These are phyloP conservation scores for Colletotrichum plurivorum DNA, from an alignment of 2,329 filamentous ascomycete species.

Conservation along the genomic window DNA sequence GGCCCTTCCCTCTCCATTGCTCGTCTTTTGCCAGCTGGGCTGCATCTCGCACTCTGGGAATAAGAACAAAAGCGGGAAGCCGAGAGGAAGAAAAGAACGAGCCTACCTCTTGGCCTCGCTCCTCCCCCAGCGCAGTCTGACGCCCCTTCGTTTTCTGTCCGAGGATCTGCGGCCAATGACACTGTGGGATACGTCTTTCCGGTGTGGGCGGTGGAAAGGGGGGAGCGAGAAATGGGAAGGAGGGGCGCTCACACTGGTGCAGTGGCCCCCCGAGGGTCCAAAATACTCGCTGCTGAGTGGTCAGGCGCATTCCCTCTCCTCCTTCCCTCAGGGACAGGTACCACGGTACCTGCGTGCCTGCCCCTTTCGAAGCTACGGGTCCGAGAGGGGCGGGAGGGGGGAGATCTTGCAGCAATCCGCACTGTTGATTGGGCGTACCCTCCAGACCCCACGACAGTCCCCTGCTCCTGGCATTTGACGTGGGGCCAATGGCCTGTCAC, in stretches of 20 bases:
- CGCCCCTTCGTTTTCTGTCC: conserved; percentile 15
- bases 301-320: conserved; percentile 7
- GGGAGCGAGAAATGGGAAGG: conserved; percentile 2
- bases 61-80: background rate
- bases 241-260: background rate
- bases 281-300: conserved; percentile 9
- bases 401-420: conserved; percentile 2
- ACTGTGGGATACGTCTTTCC: conserved; percentile 3
- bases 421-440: background rate
- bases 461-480: background rate
- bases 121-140: background rate
- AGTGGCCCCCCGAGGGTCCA: background rate
- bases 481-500: conserved; percentile 21
- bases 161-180: conserved; percentile 35
- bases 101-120: no score
- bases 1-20: background rate
- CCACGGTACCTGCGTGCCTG: conserved; percentile 12
- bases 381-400: conserved; percentile 6
- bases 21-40: background rate
- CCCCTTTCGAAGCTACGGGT: conserved; percentile 23
- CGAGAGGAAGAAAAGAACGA: conserved; percentile 3
- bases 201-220: conserved; percentile 2
- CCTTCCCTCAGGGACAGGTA: conserved; percentile 13
- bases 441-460: background rate
- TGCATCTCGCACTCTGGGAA: background rate